Percentiles rank a stretch among this genome's conserved stretches.
phyloP scores from a whole-genome alignment of 2,329 filamentous ascomycete genomes.

The Hypoxylon sp. region DNA sequence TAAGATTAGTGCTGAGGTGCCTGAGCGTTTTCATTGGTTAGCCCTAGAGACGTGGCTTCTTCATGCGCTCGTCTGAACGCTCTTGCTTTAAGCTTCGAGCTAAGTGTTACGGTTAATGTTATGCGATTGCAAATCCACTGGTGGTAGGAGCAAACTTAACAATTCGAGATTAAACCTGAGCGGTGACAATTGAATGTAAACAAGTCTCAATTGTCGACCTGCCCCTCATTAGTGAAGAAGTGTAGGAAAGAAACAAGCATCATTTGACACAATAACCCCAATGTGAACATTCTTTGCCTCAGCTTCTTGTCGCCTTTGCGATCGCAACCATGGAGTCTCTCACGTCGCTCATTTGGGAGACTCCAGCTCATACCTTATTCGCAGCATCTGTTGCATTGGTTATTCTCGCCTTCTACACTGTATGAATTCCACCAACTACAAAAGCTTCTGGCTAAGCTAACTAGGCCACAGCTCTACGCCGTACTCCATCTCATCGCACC shows the following conservation, averaged over 20 bases:
- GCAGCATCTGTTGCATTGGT: constrained; percentile 56
- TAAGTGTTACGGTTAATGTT: neutral
- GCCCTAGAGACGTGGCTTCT: constrained; percentile 46
- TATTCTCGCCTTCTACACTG: constrained; percentile 57
- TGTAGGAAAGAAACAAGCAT: constrained; percentile 1
- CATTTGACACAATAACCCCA: constrained; percentile 14
- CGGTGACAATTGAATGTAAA: constrained; percentile 16
- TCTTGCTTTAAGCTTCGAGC: constrained; percentile 13
- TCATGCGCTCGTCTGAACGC: constrained; percentile 19
- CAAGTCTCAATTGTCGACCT: constrained; percentile 2
- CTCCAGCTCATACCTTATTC: constrained; percentile 59
- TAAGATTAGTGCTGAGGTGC: constrained; percentile 15
- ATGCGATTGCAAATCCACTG: constrained; percentile 8
- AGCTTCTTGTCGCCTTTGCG: constrained; percentile 23
- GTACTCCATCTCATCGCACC: constrained; percentile 83
- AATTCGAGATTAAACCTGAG: neutral
- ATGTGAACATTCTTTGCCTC: constrained; percentile 32
- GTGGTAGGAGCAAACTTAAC: constrained; percentile 17
- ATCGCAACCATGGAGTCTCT: constrained; percentile 47
- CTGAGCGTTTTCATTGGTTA: constrained; percentile 29
- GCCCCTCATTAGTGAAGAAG: constrained; percentile 14
- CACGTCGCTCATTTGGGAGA: constrained; percentile 51
- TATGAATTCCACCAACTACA: constrained; percentile 50
- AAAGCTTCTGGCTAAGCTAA: constrained; percentile 25
- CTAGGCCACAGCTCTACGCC: constrained; percentile 70